Evolutionary conservation across 176 grass and related monocot genomes (phyloP).

Genomic region (Bothriochloa decipiens): DNA sequence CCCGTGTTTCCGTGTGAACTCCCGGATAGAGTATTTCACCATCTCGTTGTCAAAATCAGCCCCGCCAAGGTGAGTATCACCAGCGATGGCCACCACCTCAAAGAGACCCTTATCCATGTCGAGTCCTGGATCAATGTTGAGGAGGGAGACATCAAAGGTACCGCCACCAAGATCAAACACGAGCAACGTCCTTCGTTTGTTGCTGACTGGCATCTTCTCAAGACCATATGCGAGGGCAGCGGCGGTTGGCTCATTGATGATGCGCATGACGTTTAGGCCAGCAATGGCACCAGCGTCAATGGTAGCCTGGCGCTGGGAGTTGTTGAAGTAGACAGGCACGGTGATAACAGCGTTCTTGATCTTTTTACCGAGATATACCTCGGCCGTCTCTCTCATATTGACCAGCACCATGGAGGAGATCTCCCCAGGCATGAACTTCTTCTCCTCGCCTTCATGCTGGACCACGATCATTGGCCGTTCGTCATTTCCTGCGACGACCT

Average conservation of each 20-base stretch:
- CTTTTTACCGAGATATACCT: slow-evolving; percentile 38
- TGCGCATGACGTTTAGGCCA: slow-evolving; percentile 59
- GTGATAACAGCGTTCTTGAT: slow-evolving; percentile 65
- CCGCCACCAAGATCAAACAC: slow-evolving; percentile 70
- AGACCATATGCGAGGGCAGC: slow-evolving; percentile 67
- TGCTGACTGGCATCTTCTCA: slow-evolving; percentile 34
- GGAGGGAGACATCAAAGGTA: slow-evolving; percentile 58
- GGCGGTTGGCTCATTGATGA: slow-evolving; percentile 69
- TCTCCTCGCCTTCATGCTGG: slow-evolving; percentile 47
- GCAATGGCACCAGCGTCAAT: slow-evolving; percentile 60
- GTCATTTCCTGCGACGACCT: slow-evolving; percentile 36
- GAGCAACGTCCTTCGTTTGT: slow-evolving; percentile 46
- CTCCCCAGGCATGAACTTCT: slow-evolving; percentile 55
- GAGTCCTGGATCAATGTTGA: neutral
- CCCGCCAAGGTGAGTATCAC: slow-evolving; percentile 47
- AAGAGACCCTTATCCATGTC: neutral
- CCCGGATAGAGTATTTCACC: slow-evolving; percentile 54
- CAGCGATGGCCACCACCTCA: slow-evolving; percentile 41
- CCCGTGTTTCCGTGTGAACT: slow-evolving; percentile 57
- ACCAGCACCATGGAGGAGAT: slow-evolving; percentile 69
- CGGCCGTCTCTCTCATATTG: slow-evolving; percentile 62
- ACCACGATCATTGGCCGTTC: slow-evolving; percentile 58
- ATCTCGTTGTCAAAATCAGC: slow-evolving; percentile 49
- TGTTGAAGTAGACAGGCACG: slow-evolving; percentile 69
- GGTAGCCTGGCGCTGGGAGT: slow-evolving; percentile 70